Evolutionary conservation across 2,329 filamentous ascomycete species (phyloP), one percentile per base, ranked within the genome.

Genomic region (Magnaporthiopsis rhizophila): DNA sequence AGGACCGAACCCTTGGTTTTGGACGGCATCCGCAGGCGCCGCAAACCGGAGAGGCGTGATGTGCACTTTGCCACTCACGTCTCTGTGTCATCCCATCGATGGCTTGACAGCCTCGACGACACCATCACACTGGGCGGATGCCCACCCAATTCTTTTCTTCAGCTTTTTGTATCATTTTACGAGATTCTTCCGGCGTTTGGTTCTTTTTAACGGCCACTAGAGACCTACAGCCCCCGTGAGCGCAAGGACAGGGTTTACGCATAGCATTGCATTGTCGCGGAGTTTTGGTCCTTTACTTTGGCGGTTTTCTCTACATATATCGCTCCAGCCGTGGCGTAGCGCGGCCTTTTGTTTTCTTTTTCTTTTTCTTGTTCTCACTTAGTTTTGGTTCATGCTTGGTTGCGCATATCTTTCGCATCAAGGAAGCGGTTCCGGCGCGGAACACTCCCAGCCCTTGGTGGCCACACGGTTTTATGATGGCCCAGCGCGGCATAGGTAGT

Each of bases 191-290:
- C 36, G 59, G 34, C 59, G 59, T 61, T 61, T 24, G 21, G 45
- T 24, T 53, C 21, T n/a, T 45, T 61, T 61, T 34, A 45, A 38
- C 32, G 21, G 34, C 26, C 59, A 45, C 36, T 61, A 38, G 59
- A 61, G 45, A 53, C 45, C 45, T 8, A n/a, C 21, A n/a, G 18
- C n/a, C 13, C 45, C n/a, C 45, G 11, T 53, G 45, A 24, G 21
- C n/a, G 21, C 45, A 53, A 24, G 45, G 45, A 24, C 45, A 11
- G 45, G 45, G 59, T 61, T 34, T 26, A 62, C 45, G 50, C 30
- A 62, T 30, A 56, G 61, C 61, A 62, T 62, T 62, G 61, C 61
- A 62, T 62, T 38, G 61, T 62, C 45, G 45, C 50, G 61, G 61
- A 45, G 61, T 62, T 62, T 58, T 58, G 24, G 36, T 62, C 45